Conservation (phyloP, 2,329 filamentous ascomycete species). For the Sporothrix mexicana region DNA sequence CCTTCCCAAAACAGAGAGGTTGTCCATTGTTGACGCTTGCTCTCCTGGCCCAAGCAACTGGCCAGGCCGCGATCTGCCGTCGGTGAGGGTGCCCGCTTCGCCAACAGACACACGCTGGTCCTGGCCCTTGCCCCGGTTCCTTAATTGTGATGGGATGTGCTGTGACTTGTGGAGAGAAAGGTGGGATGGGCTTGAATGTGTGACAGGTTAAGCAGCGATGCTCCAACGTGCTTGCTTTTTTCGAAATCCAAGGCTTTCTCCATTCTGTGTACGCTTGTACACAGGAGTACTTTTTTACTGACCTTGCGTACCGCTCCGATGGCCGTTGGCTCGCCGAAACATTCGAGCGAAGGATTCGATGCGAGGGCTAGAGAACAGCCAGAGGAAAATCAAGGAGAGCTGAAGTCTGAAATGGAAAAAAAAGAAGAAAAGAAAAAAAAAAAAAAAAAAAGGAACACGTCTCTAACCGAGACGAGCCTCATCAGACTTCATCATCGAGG, state of each 20-base stretch:
- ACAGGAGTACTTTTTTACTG: not conserved
- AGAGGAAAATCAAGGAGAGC: not conserved
- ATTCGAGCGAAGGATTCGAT: conserved; percentile 15
- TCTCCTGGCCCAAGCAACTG: not conserved
- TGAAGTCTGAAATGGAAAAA: too few species aligned
- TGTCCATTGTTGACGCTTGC: not conserved
- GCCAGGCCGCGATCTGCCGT: not conserved
- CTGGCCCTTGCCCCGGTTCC: not conserved
- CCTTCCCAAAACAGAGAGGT: not conserved
- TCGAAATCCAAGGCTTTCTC: too few species aligned
- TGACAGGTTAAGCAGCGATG: not conserved
- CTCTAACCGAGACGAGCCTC: not conserved
- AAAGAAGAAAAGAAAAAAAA: too few species aligned
- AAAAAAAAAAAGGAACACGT: not conserved
- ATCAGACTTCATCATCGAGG: too few species aligned
- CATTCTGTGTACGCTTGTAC: too few species aligned
- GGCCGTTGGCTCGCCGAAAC: not conserved
- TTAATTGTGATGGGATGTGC: not conserved
- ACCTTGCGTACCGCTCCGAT: too few species aligned
- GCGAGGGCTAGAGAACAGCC: not conserved
- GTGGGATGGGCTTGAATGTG: not conserved
- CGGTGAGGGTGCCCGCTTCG: not conserved
- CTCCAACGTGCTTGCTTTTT: not conserved
- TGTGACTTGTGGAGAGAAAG: too few species aligned
- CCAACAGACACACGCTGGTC: not conserved